phyloP scores from a whole-genome alignment of 2,329 filamentous ascomycete genomes.

The Fusarium haematococcum region DNA sequence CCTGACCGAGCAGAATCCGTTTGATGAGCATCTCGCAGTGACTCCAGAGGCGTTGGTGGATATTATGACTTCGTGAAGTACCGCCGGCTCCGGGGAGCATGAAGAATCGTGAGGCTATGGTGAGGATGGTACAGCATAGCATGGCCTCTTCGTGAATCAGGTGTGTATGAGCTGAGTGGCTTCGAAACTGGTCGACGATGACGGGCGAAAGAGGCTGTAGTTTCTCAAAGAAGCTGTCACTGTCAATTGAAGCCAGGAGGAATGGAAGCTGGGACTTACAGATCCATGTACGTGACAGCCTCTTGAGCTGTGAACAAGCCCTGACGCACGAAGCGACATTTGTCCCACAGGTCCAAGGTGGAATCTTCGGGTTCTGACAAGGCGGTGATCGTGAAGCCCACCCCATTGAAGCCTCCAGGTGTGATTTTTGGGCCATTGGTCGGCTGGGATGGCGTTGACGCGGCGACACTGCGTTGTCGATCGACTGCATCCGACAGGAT shows the following conservation, averaged over 20 bases:
- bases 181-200: conserved; percentile 12
- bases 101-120: conserved; percentile 39
- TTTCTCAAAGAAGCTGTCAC: conserved; percentile 17
- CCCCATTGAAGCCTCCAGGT: conserved; percentile 4
- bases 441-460: conserved; percentile 10
- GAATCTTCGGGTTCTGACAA: conserved; percentile 36
- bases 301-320: conserved; percentile 44
- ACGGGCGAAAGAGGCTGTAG: conserved; percentile 11
- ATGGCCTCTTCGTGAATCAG: conserved; percentile 35
- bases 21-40: conserved; percentile 37
- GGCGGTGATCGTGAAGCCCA: conserved; percentile 16
- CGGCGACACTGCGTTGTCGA: conserved; percentile 10
- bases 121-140: conserved; percentile 37
- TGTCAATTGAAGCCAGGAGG: not conserved
- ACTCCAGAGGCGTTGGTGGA: conserved; percentile 36
- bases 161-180: conserved; percentile 17
- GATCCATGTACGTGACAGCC: conserved; percentile 42
- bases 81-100: conserved; percentile 37
- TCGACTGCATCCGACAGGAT: conserved; percentile 26
- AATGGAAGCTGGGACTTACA: conserved; percentile 12
- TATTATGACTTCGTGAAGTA: conserved; percentile 30
- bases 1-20: conserved; percentile 33
- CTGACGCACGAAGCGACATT: conserved; percentile 41
- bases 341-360: conserved; percentile 41
- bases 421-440: conserved; percentile 3